phyloP scores from a whole-genome alignment of 768 basidiomycete species.

The Candolleomyces aberdarensis region DNA sequence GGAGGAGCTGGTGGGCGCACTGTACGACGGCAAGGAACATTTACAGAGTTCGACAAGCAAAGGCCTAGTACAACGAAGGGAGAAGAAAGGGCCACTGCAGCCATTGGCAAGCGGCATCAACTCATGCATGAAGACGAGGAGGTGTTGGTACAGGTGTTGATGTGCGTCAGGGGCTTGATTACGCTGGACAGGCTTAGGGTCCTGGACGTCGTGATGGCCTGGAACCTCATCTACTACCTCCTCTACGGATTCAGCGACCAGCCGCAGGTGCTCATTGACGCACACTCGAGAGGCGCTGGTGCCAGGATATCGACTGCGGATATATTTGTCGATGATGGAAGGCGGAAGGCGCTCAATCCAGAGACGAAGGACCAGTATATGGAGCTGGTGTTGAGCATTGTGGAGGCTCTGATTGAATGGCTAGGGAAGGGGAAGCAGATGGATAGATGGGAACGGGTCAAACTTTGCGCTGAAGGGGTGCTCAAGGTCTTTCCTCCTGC shows the following conservation, averaged over 20 bases:
- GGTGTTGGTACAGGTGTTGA: slow-evolving; percentile 22
- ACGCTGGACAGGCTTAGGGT: slow-evolving; percentile 19
- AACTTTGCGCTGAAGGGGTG: slow-evolving; percentile 28
- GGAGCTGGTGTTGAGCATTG: slow-evolving; percentile 21
- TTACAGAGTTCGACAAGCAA: too few species aligned
- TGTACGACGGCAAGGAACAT: too few species aligned
- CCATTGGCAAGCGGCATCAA: slow-evolving; percentile 4
- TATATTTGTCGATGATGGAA: not conserved
- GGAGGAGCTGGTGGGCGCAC: not conserved
- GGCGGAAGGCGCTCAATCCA: slow-evolving; percentile 4
- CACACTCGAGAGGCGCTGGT: not conserved
- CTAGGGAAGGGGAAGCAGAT: slow-evolving; percentile 17
- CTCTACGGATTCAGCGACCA: slow-evolving; percentile 13
- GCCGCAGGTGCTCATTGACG: not conserved
- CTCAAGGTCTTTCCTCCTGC: slow-evolving; percentile 22
- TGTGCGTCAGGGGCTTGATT: slow-evolving; percentile 24
- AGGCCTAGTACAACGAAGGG: too few species aligned
- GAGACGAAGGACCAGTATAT: slow-evolving; percentile 14
- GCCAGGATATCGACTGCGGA: too few species aligned
- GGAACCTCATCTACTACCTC: slow-evolving; percentile 25
- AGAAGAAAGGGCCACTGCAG: slow-evolving; percentile 1
- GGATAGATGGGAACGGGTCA: slow-evolving; percentile 24
- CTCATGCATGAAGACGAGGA: slow-evolving; percentile 14
- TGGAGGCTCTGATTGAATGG: slow-evolving; percentile 25
- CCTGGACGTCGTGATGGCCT: slow-evolving; percentile 25